phyloP scores from a whole-genome alignment of 2,329 filamentous ascomycete species.

The Nemania sp. region DNA sequence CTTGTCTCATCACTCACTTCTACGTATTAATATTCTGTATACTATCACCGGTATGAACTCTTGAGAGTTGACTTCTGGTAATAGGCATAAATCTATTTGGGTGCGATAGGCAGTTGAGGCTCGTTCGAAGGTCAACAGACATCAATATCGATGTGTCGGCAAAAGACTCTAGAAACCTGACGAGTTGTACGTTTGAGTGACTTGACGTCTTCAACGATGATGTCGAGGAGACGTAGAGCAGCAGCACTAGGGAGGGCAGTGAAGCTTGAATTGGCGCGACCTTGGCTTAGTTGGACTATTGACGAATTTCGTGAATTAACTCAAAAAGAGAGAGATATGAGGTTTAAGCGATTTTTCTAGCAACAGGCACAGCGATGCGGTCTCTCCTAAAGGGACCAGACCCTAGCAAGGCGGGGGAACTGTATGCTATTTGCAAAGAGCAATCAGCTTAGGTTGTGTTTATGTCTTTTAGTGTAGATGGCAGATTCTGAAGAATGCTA shows the following conservation, averaged over 20 bases:
- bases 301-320: conserved; percentile 9
- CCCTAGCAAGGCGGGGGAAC: conserved; percentile 29
- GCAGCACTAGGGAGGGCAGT: neutral
- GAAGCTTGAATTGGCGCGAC: conserved; percentile 8
- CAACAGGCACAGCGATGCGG: conserved; percentile 11
- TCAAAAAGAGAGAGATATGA: conserved; percentile 4
- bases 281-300: conserved; percentile 21
- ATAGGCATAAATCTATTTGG: conserved; percentile 62
- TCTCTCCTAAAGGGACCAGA: conserved; percentile 27
- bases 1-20: conserved; percentile 34
- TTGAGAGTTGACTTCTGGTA: conserved; percentile 59
- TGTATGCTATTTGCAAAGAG: conserved; percentile 33
- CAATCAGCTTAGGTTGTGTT: conserved; percentile 27
- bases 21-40: conserved; percentile 54
- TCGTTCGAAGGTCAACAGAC: conserved; percentile 62
- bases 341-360: conserved; percentile 11
- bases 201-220: conserved; percentile 29
- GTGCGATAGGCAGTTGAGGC: conserved; percentile 60
- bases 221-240: conserved; percentile 24
- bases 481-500: conserved; percentile 13
- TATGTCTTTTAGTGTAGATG: conserved; percentile 28
- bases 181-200: conserved; percentile 22
- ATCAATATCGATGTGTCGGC: conserved; percentile 55
- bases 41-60: conserved; percentile 61
- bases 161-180: conserved; percentile 31